Evolutionary conservation across 1,139 yeast species (phyloP).

Genomic region (Pichia sp.): DNA sequence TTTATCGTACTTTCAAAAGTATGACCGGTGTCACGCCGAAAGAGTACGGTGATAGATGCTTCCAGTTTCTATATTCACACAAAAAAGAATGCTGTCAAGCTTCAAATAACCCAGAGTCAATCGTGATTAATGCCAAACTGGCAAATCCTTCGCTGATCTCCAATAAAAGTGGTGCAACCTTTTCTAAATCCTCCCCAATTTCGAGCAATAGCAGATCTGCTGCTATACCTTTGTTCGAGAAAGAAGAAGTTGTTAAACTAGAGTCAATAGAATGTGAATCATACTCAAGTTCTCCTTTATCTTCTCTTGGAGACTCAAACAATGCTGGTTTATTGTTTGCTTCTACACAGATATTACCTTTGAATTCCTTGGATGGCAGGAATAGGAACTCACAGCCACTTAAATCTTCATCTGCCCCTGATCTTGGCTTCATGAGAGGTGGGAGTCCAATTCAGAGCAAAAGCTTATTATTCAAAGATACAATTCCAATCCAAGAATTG

Average conservation of each 20-base stretch:
- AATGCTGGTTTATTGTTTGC: not conserved
- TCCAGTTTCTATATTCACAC: constrained; percentile 44
- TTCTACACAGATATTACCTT: not conserved
- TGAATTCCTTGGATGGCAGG: not conserved
- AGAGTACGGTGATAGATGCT: constrained; percentile 83
- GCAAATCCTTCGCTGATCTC: constrained; percentile 31
- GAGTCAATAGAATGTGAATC: not conserved
- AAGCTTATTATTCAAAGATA: not conserved
- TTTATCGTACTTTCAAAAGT: constrained; percentile 81
- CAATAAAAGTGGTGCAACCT: not conserved
- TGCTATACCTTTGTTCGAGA: not conserved
- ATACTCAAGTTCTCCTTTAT: not conserved
- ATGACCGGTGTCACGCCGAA: constrained; percentile 85
- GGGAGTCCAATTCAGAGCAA: not conserved
- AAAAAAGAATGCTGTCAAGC: constrained; percentile 1
- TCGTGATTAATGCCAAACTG: constrained; percentile 29
- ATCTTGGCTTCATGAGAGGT: not conserved
- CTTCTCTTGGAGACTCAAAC: not conserved
- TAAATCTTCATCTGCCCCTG: not conserved
- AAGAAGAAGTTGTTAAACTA: not conserved
- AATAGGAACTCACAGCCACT: not conserved
- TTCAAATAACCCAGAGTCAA: constrained; percentile 12
- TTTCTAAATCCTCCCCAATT: not conserved
- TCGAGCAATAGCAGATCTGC: not conserved
- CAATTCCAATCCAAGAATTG: not conserved